Percentiles rank a stretch among this genome's conserved stretches.
These are phyloP conservation scores for Beta macrorhiza DNA, from an alignment of 179 eudicot genomes.

Conservation along the genomic window DNA sequence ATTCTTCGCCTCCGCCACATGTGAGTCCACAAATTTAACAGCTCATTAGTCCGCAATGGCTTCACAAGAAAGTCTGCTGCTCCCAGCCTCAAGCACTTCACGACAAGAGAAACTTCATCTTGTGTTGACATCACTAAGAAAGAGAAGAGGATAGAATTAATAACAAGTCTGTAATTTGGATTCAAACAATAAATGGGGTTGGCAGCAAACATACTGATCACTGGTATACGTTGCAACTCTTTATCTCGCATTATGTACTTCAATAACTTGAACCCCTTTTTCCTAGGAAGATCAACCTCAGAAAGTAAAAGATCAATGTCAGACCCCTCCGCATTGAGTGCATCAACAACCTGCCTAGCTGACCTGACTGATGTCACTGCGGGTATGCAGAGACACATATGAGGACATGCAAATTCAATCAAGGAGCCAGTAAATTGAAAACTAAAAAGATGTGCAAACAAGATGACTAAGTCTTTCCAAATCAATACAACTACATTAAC, in stretches of 20 bases:
- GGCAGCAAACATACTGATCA: constrained; percentile 62
- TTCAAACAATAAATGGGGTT: constrained; percentile 2
- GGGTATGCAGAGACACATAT: constrained; percentile 21
- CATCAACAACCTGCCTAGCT: constrained; percentile 94
- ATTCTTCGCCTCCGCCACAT: constrained; percentile 94
- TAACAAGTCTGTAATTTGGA: neutral
- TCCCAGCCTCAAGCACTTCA: constrained; percentile 96
- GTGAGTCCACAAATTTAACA: constrained; percentile 96
- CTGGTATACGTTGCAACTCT: constrained; percentile 84
- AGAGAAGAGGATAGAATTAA: constrained; percentile 13
- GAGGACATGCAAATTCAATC: neutral
- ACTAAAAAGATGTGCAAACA: neutral
- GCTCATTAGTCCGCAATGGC: constrained; percentile 95
- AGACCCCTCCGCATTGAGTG: constrained; percentile 91
- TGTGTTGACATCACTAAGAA: constrained; percentile 92
- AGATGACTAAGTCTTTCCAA: neutral
- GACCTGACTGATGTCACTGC: constrained; percentile 87
- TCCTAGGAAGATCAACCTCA: constrained; percentile 94
- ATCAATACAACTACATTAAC: neutral
- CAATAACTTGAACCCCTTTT: constrained; percentile 85
- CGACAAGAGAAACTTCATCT: constrained; percentile 91
- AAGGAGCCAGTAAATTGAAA: neutral
- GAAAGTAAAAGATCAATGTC: constrained; percentile 89
- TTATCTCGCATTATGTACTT: constrained; percentile 84
- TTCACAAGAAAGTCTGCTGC: constrained; percentile 98